Evolutionary conservation across 2,329 filamentous ascomycete genomes (phyloP).

Genomic region (Aspergillus oerlinghausenensis): DNA sequence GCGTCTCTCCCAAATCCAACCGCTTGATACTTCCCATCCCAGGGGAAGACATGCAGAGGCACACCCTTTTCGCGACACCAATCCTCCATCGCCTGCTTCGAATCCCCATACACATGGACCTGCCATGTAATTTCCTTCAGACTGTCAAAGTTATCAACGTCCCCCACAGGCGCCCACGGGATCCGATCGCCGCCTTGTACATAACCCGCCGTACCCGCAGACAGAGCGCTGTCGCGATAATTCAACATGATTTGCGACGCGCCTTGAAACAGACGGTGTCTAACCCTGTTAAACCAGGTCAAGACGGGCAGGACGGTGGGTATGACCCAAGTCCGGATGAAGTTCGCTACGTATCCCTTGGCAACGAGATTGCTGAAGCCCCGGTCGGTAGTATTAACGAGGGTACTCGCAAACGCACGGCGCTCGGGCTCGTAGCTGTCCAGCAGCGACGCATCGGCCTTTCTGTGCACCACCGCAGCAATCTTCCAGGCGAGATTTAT

Average conservation of each 20-base stretch:
- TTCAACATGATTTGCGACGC: slow-evolving; percentile 42
- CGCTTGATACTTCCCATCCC: slow-evolving; percentile 19
- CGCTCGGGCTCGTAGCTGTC: slow-evolving; percentile 48
- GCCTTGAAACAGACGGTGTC: slow-evolving; percentile 27
- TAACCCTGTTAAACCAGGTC: slow-evolving; percentile 17
- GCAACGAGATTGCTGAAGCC: slow-evolving; percentile 39
- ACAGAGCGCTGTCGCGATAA: slow-evolving; percentile 40
- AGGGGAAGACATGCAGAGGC: slow-evolving; percentile 18
- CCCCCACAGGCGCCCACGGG: slow-evolving; percentile 26
- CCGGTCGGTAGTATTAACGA: slow-evolving; percentile 42
- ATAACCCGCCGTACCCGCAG: slow-evolving; percentile 29
- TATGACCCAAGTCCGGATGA: slow-evolving; percentile 35
- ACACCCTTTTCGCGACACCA: slow-evolving; percentile 23
- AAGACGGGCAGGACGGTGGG: slow-evolving; percentile 31
- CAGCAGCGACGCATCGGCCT: slow-evolving; percentile 39
- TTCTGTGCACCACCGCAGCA: slow-evolving; percentile 40
- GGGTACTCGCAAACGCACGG: slow-evolving; percentile 42
- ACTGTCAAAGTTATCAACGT: slow-evolving; percentile 24
- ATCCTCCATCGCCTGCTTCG: slow-evolving; percentile 9
- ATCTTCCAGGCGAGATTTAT: slow-evolving; percentile 55
- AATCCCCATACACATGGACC: slow-evolving; percentile 27
- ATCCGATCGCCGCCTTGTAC: slow-evolving; percentile 47
- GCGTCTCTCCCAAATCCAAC: slow-evolving; percentile 20
- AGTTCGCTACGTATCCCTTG: slow-evolving; percentile 39
- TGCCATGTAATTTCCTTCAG: slow-evolving; percentile 26